These are phyloP conservation scores for Bryum argenteum DNA, from an alignment of 225 moss, liverwort and hornwort species.

Conservation along the genomic window DNA sequence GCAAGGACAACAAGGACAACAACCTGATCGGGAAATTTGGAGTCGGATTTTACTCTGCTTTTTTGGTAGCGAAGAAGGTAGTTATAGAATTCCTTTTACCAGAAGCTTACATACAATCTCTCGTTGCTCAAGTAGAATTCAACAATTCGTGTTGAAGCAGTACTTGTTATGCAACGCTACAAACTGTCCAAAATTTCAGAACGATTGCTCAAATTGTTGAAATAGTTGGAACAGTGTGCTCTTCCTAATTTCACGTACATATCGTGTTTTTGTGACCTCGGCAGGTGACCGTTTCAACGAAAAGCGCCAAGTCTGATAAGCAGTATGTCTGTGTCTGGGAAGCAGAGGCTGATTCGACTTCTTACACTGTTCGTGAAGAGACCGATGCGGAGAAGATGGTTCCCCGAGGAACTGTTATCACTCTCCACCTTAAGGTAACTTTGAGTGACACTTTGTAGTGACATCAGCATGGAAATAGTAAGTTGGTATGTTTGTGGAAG, in stretches of 20 bases:
- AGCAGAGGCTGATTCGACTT: conserved; percentile 81
- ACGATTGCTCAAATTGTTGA: neutral
- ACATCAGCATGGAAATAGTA: neutral
- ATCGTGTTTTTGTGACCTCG: conserved; percentile 6
- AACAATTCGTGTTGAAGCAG: neutral
- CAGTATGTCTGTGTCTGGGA: conserved; percentile 98
- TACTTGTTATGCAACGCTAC: neutral
- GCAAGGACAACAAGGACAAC: conserved; percentile 76
- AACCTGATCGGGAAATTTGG: conserved; percentile 98
- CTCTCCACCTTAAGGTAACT: conserved; percentile 75
- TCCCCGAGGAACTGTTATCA: conserved; percentile 77
- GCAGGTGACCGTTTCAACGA: conserved; percentile 79
- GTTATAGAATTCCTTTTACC: neutral
- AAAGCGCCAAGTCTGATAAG: conserved; percentile 76
- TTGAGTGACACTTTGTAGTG: neutral
- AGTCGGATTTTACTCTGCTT: conserved; percentile 97
- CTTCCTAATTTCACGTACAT: conserved; percentile 1
- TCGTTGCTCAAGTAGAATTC: conserved; percentile 9
- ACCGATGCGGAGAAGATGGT: conserved; percentile 64
- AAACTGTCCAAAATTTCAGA: neutral
- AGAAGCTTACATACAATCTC: neutral
- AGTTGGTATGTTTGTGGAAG: too few relatives aligned
- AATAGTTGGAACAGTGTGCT: neutral
- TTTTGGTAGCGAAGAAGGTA: conserved; percentile 86
- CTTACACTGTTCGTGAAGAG: conserved; percentile 83